Conservation (phyloP, 2,329 filamentous ascomycete genomes). For the Lasiodiplodia theobromae region DNA sequence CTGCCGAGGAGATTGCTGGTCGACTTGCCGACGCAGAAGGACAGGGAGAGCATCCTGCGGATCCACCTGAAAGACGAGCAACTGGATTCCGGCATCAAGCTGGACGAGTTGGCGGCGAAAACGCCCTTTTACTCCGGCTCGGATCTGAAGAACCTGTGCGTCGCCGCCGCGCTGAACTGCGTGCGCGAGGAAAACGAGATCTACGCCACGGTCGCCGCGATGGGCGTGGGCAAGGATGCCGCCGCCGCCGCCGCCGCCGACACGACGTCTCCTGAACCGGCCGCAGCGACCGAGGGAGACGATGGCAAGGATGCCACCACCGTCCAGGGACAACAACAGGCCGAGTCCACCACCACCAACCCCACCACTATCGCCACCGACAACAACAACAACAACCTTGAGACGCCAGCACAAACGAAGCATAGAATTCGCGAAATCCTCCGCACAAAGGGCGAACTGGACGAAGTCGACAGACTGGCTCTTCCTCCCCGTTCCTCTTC, state of each 20-base stretch:
- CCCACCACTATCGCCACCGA: neutral
- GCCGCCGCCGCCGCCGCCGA: neutral
- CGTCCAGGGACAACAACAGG: neutral
- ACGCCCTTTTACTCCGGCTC: constrained; percentile 83
- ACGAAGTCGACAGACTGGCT: neutral
- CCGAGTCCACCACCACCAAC: neutral
- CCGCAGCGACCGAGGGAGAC: neutral
- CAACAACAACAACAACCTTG: neutral
- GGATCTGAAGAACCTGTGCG: constrained; percentile 82
- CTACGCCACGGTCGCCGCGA: constrained; percentile 29
- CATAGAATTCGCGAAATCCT: too few relatives aligned
- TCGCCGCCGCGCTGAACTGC: constrained; percentile 79
- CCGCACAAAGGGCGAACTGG: neutral
- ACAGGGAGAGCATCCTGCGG: constrained; percentile 71
- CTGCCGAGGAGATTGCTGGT: constrained; percentile 76
- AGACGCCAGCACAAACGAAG: too few relatives aligned
- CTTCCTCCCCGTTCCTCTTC: neutral
- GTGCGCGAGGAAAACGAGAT: constrained; percentile 74
- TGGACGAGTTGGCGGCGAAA: constrained; percentile 68
- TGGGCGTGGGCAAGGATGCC: neutral
- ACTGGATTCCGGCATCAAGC: constrained; percentile 66
- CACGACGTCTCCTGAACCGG: neutral
- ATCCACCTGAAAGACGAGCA: constrained; percentile 75
- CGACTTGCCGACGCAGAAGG: constrained; percentile 72
- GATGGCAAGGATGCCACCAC: neutral